These are phyloP conservation scores for Oryza glumipatula DNA, from an alignment of 176 grass and related monocot genomes.

Conservation along the genomic window DNA sequence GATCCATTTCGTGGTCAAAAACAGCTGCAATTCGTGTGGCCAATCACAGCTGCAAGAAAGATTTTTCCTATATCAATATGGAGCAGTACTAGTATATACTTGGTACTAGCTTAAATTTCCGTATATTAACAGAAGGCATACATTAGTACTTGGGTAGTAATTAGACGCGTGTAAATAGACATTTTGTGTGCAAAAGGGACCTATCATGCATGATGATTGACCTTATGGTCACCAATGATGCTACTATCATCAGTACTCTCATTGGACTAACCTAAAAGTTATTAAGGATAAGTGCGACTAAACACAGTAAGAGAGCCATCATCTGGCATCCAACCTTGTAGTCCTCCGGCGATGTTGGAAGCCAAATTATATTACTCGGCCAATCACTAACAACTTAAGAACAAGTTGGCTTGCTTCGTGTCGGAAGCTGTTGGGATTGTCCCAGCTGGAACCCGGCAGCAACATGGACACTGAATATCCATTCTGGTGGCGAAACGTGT, in stretches of 20 bases:
- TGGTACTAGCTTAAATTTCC: not conserved
- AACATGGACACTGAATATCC: conserved; percentile 28
- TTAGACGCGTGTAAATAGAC: not conserved
- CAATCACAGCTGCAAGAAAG: conserved; percentile 2
- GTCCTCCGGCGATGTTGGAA: not conserved
- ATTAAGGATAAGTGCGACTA: not conserved
- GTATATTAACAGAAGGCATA: too few species aligned
- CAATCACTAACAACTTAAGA: not conserved
- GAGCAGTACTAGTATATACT: not conserved
- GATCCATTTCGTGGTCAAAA: conserved; percentile 4
- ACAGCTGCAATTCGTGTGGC: not conserved
- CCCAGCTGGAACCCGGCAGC: conserved; percentile 14
- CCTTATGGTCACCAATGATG: not conserved
- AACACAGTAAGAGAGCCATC: not conserved
- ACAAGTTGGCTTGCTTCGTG: not conserved
- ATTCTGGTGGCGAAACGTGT: conserved; percentile 1
- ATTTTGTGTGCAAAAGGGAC: not conserved
- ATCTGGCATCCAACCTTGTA: not conserved
- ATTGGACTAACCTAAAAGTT: not conserved
- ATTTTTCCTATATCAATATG: not conserved
- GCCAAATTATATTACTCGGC: not conserved
- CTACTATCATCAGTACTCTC: not conserved
- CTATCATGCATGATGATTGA: not conserved
- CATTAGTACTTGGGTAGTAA: not conserved
- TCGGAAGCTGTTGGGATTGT: not conserved